Evolutionary conservation across 306 rosid genomes (phyloP), one percentile per base, ranked within the genome.

Genomic region (Luffa aegyptiaca): DNA sequence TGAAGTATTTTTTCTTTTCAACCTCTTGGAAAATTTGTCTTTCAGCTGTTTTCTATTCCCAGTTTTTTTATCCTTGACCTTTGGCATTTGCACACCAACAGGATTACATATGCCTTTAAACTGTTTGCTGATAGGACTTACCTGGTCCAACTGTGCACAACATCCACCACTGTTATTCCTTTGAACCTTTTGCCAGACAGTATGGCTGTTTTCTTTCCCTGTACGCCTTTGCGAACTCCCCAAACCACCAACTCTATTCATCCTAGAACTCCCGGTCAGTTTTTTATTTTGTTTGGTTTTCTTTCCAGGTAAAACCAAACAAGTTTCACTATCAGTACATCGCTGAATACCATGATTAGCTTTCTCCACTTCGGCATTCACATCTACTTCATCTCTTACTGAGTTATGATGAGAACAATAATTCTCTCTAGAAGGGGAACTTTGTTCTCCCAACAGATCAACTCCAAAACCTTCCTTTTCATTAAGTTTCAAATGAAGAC

Each of bases 171-270:
- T 75, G 33, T 68, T 78, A 39, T 86, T 84, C 85, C 80, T 91
- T 87, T 91, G 91, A 82, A 93, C 98, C 87, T 88, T 93, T 82
- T 93, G 89, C 98, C 98, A 93, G 42, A 93, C 85, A 18, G 98
- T 84, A 82, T 86, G 92, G 69, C 80, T 84, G 78, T 82, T 90
- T 88, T 84, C 97, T 86, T 90, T 93, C 81, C 92, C 89, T 3
- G 84, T 39, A 81, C 87, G 89, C 79, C 84, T 83, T 63, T 86
- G 88, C 57, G 63, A 75, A 82, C 78, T 68, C 52, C 86, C 91
- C 65, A 52, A 53, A 41, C 83, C 81, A 63, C 87, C 86, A 86
- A 59, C 85, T 79, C 83, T 90, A 51, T 78, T 74, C 77, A 81
- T 85, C 87, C 84, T 85, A 64, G 86, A 85, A 84, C 84, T 86